Evolutionary conservation across 371 early-diverging fungal genomes (phyloP).

Genomic region (Coemansia sp.): DNA sequence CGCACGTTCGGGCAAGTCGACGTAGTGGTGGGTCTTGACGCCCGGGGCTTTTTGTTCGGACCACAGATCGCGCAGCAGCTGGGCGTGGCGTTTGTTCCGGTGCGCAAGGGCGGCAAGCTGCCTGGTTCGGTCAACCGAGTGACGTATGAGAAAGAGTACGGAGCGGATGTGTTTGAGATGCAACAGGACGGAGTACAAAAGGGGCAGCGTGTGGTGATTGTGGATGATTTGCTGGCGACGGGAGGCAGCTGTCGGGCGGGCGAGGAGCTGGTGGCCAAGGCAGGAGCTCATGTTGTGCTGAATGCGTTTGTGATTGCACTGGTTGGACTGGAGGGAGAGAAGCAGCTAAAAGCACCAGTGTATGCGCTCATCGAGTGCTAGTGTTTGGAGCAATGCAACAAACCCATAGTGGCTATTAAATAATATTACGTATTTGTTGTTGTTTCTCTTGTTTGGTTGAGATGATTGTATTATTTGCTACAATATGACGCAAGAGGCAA

Average conservation of each 20-base stretch:
- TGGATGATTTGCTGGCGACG: constrained; percentile 97
- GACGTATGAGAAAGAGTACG: constrained; percentile 93
- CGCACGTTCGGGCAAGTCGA: constrained; percentile 68
- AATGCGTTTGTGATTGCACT: constrained; percentile 92
- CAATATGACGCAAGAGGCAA: background rate
- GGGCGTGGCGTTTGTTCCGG: constrained; percentile 90
- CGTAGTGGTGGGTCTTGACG: constrained; percentile 86
- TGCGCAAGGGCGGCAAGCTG: constrained; percentile 95
- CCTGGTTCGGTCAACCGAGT: constrained; percentile 75
- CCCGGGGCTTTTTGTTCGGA: constrained; percentile 89
- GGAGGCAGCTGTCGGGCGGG: constrained; percentile 88
- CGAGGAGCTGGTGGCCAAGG: constrained; percentile 73
- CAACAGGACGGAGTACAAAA: constrained; percentile 75
- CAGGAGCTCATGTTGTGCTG: constrained; percentile 74
- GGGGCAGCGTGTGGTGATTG: constrained; percentile 82
- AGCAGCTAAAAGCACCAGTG: constrained; percentile 75
- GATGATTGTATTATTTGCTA: no score
- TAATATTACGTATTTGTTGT: no score
- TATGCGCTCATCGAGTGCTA: constrained; percentile 83
- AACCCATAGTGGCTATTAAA: no score
- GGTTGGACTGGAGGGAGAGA: constrained; percentile 75
- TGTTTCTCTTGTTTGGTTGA: no score
- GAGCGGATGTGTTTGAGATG: constrained; percentile 92
- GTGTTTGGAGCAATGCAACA: no score
- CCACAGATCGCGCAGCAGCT: constrained; percentile 86